phyloP scores from a whole-genome alignment of 2,329 filamentous ascomycete species.

The Phymatotrichopsis omnivora region DNA sequence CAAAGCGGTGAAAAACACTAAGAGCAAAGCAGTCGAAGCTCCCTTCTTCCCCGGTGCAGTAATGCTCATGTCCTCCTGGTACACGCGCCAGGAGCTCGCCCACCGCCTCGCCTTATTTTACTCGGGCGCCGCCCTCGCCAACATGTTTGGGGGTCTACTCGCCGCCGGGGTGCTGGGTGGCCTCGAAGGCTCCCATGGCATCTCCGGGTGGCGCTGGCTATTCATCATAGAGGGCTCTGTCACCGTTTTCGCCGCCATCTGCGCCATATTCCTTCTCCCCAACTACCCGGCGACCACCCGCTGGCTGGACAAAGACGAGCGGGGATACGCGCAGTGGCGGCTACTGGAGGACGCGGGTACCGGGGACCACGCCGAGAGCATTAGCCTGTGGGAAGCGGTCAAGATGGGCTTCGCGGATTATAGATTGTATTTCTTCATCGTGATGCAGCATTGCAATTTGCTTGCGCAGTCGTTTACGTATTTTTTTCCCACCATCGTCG shows the following conservation, averaged over 20 bases:
- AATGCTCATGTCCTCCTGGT: constrained; percentile 49
- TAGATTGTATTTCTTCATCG: constrained; percentile 45
- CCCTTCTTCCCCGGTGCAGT: constrained; percentile 47
- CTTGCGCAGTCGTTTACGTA: constrained; percentile 51
- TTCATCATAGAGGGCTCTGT: constrained; percentile 39
- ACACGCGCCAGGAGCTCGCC: constrained; percentile 47
- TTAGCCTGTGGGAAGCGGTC: constrained; percentile 40
- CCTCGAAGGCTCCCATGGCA: constrained; percentile 40
- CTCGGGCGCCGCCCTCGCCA: constrained; percentile 46
- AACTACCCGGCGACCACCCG: constrained; percentile 46
- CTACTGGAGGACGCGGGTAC: constrained; percentile 42
- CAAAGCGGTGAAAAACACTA: no score
- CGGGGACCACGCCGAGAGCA: constrained; percentile 37
- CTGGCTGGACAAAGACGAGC: constrained; percentile 45
- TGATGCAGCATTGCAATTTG: constrained; percentile 46
- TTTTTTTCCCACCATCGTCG: constrained; percentile 55
- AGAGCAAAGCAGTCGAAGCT: constrained; percentile 42
- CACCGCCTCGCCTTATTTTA: constrained; percentile 49
- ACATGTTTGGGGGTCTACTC: constrained; percentile 42
- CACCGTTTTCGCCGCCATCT: constrained; percentile 41
- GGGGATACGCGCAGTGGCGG: constrained; percentile 45
- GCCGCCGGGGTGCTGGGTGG: constrained; percentile 42
- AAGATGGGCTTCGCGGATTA: constrained; percentile 43
- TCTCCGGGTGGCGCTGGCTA: constrained; percentile 41
- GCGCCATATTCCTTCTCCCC: constrained; percentile 39